These are phyloP conservation scores for Calonectria leucothoes DNA, from an alignment of 2,329 filamentous ascomycete genomes.

Conservation along the genomic window DNA sequence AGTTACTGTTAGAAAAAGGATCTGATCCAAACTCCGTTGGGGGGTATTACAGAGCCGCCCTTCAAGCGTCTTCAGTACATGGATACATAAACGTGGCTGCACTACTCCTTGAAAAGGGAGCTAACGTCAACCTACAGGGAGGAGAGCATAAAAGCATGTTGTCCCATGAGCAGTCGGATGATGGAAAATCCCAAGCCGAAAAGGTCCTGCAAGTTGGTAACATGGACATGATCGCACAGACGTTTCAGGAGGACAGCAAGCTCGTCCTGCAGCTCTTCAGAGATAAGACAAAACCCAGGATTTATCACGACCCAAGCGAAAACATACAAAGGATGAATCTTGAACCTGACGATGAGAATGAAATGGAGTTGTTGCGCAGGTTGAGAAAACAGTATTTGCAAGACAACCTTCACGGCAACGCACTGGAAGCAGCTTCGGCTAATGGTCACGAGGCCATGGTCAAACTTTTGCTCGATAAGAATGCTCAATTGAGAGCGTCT, in stretches of 20 bases:
- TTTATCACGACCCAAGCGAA: background rate
- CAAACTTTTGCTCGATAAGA: background rate
- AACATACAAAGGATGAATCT: background rate
- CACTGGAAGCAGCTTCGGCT: background rate
- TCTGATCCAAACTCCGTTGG: background rate
- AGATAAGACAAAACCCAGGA: background rate
- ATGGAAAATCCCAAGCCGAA: background rate
- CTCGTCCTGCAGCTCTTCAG: background rate
- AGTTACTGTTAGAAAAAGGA: background rate
- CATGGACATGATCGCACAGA: background rate
- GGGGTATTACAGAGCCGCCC: background rate
- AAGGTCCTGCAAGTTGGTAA: background rate
- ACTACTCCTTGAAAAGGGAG: background rate
- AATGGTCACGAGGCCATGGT: background rate
- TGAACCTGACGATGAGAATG: background rate
- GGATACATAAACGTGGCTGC: background rate
- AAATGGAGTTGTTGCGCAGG: background rate
- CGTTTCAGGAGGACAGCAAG: background rate
- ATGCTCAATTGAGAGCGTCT: background rate
- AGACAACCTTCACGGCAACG: background rate
- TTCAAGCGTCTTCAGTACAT: background rate
- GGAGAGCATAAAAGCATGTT: background rate
- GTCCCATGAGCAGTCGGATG: background rate
- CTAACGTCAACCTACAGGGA: background rate
- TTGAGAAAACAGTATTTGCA: background rate